Percentiles rank a stretch among this genome's conserved stretches.
phyloP scores from a whole-genome alignment of 148 eudicot genomes.

The Polygonum aviculare region DNA sequence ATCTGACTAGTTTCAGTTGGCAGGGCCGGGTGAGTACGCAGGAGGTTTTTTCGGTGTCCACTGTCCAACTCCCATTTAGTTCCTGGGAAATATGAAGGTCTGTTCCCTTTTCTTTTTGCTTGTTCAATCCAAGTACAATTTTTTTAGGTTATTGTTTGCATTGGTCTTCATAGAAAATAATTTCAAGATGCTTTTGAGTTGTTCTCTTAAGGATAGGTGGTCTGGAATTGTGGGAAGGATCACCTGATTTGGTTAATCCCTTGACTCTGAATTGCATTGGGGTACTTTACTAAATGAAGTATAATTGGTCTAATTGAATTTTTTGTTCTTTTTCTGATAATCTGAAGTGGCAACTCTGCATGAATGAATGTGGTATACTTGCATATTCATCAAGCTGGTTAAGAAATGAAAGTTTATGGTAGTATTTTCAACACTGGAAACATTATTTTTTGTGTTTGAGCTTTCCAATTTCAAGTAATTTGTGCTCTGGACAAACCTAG shows the following conservation, averaged over 20 bases:
- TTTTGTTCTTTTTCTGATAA: no score
- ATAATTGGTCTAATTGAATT: no score
- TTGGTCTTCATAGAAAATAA: neutral
- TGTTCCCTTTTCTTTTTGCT: slow-evolving; percentile 1
- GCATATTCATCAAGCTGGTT: no score
- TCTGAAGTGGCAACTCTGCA: no score
- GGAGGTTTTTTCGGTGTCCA: slow-evolving; percentile 76
- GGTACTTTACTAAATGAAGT: no score
- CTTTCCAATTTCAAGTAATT: no score
- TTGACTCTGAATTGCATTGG: no score
- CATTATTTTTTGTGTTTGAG: no score
- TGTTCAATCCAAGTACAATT: neutral
- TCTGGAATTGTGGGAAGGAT: slow-evolving; percentile 92
- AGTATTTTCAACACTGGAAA: no score
- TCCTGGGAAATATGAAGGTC: slow-evolving; percentile 99
- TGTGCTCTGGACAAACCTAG: no score
- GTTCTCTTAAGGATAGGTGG: slow-evolving; percentile 49
- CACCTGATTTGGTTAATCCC: slow-evolving; percentile 72
- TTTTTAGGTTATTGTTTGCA: neutral
- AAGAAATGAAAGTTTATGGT: no score
- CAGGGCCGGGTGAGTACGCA: slow-evolving; percentile 90
- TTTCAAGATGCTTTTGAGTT: slow-evolving; percentile 5
- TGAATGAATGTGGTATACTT: no score
- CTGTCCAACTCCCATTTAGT: slow-evolving; percentile 87
- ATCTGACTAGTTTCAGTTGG: slow-evolving; percentile 1